Evolutionary conservation across 2,329 filamentous ascomycete genomes (phyloP).

Genomic region (Scedosporium apiospermum): DNA sequence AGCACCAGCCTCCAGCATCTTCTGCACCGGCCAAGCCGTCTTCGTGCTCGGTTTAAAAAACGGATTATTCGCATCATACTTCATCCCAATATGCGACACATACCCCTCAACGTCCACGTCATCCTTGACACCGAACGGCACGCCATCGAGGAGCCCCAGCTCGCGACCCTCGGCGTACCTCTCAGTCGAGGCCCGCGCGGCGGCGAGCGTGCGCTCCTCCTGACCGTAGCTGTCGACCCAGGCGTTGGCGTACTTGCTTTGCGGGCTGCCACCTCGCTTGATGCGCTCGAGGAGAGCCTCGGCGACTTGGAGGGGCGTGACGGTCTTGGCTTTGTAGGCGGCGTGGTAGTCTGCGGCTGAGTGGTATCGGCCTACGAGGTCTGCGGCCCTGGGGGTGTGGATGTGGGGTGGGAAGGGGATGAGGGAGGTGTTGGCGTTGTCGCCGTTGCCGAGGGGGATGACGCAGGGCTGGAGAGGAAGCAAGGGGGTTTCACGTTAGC

Average conservation of each 20-base stretch:
- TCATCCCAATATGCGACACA: conserved; percentile 55
- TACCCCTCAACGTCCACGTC: conserved; percentile 67
- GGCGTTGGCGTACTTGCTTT: conserved; percentile 56
- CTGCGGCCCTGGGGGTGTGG: conserved; percentile 27
- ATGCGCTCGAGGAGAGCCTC: conserved; percentile 65
- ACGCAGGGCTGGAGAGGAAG: conserved; percentile 39
- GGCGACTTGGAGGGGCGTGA: conserved; percentile 64
- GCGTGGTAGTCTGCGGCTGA: conserved; percentile 69
- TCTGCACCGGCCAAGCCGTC: conserved; percentile 62
- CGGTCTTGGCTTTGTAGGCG: conserved; percentile 58
- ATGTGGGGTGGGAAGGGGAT: conserved; percentile 33
- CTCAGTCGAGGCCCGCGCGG: conserved; percentile 63
- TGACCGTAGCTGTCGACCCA: conserved; percentile 58
- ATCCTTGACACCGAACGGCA: conserved; percentile 78
- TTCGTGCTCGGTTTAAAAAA: conserved; percentile 40
- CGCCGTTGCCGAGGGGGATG: conserved; percentile 34
- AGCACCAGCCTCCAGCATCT: conserved; percentile 65
- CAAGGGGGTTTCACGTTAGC: not conserved
- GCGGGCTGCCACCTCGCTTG: conserved; percentile 42
- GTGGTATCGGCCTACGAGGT: conserved; percentile 46
- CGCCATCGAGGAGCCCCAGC: conserved; percentile 65
- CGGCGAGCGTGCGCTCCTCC: conserved; percentile 49
- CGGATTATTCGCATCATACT: conserved; percentile 42
- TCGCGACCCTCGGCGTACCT: conserved; percentile 59
- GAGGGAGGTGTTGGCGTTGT: conserved; percentile 16